These are phyloP conservation scores for Musa troglodytarum DNA, from an alignment of 176 grass and related monocot genomes.

Conservation along the genomic window DNA sequence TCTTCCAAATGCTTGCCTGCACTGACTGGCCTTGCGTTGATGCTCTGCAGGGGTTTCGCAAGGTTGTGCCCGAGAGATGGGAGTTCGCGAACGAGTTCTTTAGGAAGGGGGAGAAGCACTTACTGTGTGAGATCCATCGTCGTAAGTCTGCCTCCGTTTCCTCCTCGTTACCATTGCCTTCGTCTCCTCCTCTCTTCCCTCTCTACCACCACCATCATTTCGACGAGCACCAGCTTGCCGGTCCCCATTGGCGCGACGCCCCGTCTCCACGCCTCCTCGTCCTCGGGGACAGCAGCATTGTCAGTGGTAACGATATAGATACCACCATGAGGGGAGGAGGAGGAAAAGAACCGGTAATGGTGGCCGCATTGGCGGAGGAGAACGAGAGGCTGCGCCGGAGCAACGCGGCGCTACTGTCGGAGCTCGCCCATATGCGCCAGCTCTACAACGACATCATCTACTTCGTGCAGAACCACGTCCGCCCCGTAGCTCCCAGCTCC, in stretches of 20 bases:
- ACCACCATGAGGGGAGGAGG: neutral
- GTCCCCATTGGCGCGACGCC: slow-evolving; percentile 14
- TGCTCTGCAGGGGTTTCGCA: slow-evolving; percentile 66
- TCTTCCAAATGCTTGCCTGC: too few species aligned
- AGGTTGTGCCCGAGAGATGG: slow-evolving; percentile 27
- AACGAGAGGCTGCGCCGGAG: slow-evolving; percentile 26
- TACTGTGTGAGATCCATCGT: slow-evolving; percentile 57
- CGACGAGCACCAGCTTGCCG: slow-evolving; percentile 35
- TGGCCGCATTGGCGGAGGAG: slow-evolving; percentile 15
- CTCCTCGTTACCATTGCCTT: slow-evolving; percentile 34
- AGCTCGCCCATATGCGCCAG: slow-evolving; percentile 21
- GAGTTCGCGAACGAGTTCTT: slow-evolving; percentile 30
- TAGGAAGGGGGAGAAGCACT: slow-evolving; percentile 21
- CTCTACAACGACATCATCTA: slow-evolving; percentile 30
- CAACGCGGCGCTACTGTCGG: slow-evolving; percentile 21
- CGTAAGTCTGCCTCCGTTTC: slow-evolving; percentile 44
- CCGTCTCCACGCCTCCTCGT: slow-evolving; percentile 31
- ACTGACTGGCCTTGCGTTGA: neutral
- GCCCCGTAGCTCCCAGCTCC: slow-evolving; percentile 17
- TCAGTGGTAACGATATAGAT: neutral
- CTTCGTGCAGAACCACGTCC: slow-evolving; percentile 30
- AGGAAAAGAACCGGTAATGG: slow-evolving; percentile 10
- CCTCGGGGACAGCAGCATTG: neutral
- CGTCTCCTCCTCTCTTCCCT: slow-evolving; percentile 4
- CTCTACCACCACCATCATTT: slow-evolving; percentile 44